These are phyloP conservation scores for Cyclotella atomus DNA, from an alignment of 108 stramenopile genomes.

Conservation along the genomic window DNA sequence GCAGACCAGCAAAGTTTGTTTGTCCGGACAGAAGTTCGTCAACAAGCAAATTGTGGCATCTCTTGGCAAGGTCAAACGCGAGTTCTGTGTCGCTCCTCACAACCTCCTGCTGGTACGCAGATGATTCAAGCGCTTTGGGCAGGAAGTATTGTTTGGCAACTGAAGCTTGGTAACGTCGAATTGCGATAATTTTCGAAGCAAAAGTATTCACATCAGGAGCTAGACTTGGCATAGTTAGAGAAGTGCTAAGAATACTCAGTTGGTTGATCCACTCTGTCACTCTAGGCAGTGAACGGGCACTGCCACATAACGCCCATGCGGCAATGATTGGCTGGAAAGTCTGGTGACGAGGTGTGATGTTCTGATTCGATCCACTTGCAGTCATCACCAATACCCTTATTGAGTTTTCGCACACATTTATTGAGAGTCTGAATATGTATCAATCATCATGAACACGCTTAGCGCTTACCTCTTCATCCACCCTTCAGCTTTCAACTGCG, in stretches of 20 bases:
- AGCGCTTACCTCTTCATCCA: constrained; percentile 36
- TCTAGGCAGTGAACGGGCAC: constrained; percentile 50
- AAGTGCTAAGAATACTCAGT: constrained; percentile 18
- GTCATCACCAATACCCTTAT: neutral
- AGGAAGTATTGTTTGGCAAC: neutral
- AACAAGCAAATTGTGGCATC: constrained; percentile 18
- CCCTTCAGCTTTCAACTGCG: constrained; percentile 47
- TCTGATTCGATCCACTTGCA: neutral
- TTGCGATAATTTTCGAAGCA: constrained; percentile 40
- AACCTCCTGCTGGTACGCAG: neutral
- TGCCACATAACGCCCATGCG: constrained; percentile 62
- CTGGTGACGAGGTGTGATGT: constrained; percentile 35
- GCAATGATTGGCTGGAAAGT: constrained; percentile 79
- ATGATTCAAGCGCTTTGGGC: neutral
- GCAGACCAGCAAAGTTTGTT: constrained; percentile 1
- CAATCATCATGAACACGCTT: neutral
- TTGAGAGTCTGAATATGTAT: neutral
- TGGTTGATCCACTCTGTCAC: constrained; percentile 62
- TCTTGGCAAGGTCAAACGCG: constrained; percentile 25
- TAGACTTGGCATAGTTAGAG: constrained; percentile 23
- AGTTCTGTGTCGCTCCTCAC: constrained; percentile 1
- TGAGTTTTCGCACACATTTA: too few relatives aligned
- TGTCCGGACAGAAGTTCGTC: constrained; percentile 15
- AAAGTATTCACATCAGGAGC: constrained; percentile 29
- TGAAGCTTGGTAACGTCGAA: constrained; percentile 22